Evolutionary conservation across 495 filamentous ascomycete genomes (phyloP), one percentile per base, ranked within the genome.

Genomic region (Hamigera avellanea): DNA sequence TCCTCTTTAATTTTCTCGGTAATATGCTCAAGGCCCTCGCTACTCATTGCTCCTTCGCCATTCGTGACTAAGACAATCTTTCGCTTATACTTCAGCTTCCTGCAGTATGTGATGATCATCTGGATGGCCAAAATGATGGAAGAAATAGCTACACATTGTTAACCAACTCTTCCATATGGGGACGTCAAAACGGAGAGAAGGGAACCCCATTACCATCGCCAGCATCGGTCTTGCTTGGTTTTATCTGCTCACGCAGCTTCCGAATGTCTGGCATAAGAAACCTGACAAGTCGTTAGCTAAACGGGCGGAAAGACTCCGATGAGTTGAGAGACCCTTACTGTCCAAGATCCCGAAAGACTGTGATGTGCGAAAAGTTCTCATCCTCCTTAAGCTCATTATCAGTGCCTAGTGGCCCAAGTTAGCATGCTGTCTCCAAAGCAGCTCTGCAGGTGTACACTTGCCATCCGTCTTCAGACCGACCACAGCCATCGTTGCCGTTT

Each of bases 21-120:
- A 41, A 96, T 87, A 5, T 76, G 68, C 0, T 74, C 69, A 14
- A 86, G 33, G 29, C 70, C 75, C 3, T 69, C 60, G 6, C 67
- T 65, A 49, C 86, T 83, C 46, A 94, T 80, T 14, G 54, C 32
- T 1, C 80, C 79, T 36, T 69, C 64, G 4, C 77, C 89, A 62
- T 95, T 78, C 0, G 93, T 96, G 21, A 95, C 70, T 1, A 96
- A 67, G 26, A 86, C 70, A 33, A 98, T 88, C 45, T 75, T 78
- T 17, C 85, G 72, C 38, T 71, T 81, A 56, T 80, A 96, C 57
- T 95, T 93, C n/a, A 93, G 67, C 47, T 83, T 83, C 62, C 83
- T 93, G 53, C 84, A 88, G 45, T 76, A 76, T 6, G 58, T 69
- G 43, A 69, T 70, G 44, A 99, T 94, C 83, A 95, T 86, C 42